phyloP scores from a whole-genome alignment of 345 rosid genomes.

The Lagerstroemia speciosa region DNA sequence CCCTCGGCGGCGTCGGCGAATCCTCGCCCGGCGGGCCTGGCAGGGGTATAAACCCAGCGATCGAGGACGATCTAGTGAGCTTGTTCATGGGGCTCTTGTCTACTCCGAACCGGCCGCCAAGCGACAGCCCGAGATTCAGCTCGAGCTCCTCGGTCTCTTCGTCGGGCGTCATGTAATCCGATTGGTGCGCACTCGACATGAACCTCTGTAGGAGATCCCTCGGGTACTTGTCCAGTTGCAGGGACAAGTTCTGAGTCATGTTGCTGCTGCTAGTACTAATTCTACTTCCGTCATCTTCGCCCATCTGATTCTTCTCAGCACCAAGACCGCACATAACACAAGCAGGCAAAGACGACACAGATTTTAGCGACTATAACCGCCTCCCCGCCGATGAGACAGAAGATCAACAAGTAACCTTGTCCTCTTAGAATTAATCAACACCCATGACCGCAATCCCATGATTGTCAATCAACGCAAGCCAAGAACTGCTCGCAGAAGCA shows the following conservation, averaged over 20 bases:
- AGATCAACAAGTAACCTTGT: slow-evolving; percentile 1
- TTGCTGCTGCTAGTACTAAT: slow-evolving; percentile 26
- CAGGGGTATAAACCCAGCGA: slow-evolving; percentile 42
- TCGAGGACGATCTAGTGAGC: slow-evolving; percentile 67
- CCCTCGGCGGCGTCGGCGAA: slow-evolving; percentile 14
- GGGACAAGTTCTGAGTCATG: slow-evolving; percentile 36
- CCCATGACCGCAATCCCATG: slow-evolving; percentile 3
- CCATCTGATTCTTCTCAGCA: slow-evolving; percentile 25
- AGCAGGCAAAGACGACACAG: not conserved
- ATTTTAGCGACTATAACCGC: not conserved
- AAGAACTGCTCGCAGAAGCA: not conserved
- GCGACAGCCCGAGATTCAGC: slow-evolving; percentile 76
- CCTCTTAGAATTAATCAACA: not conserved
- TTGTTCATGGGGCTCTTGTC: slow-evolving; percentile 43
- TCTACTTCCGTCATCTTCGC: slow-evolving; percentile 38
- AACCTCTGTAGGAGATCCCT: slow-evolving; percentile 76
- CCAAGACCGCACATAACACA: not conserved
- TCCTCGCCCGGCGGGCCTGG: slow-evolving; percentile 20
- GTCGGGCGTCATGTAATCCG: slow-evolving; percentile 10
- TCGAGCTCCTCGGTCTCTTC: slow-evolving; percentile 44
- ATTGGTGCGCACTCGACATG: slow-evolving; percentile 19
- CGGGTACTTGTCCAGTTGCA: slow-evolving; percentile 40
- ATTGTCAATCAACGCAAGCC: not conserved
- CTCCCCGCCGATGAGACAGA: not conserved
- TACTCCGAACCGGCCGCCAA: slow-evolving; percentile 88